Evolutionary conservation across 2,329 filamentous ascomycete genomes (phyloP).

Genomic region (Talaromyces sp.): DNA sequence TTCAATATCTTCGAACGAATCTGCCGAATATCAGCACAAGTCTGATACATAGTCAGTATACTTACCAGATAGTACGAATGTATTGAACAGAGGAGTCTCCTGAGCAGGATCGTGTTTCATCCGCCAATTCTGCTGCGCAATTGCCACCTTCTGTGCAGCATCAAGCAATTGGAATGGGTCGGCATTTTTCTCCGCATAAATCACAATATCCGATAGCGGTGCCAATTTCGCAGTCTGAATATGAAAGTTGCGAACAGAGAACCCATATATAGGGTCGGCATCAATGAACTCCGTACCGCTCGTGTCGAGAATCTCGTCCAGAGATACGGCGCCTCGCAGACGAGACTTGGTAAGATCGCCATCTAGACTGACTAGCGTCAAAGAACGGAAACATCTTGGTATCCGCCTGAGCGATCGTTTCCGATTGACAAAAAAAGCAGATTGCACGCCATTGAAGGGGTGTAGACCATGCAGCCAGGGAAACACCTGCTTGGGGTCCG

Average conservation of each 20-base stretch:
- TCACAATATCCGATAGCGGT: conserved; percentile 82
- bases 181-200: conserved; percentile 72
- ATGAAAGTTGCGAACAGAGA: conserved; percentile 95
- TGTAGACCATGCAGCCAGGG: conserved; percentile 96
- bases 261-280: conserved; percentile 81
- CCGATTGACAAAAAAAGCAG: conserved; percentile 81
- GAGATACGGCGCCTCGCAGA: conserved; percentile 80
- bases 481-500: conserved; percentile 81
- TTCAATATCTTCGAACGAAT: conserved; percentile 69
- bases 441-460: conserved; percentile 80
- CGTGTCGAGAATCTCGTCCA: conserved; percentile 70
- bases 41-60: conserved; percentile 12
- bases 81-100: conserved; percentile 68
- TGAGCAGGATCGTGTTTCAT: conserved; percentile 58
- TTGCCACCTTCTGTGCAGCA: conserved; percentile 62
- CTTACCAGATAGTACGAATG: conserved; percentile 68
- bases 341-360: conserved; percentile 70
- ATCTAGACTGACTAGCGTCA: conserved; percentile 85
- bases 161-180: conserved; percentile 63
- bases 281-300: conserved; percentile 66
- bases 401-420: conserved; percentile 67
- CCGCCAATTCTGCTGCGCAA: conserved; percentile 73
- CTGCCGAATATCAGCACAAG: conserved; percentile 36
- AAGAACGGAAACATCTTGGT: conserved; percentile 71
- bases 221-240: conserved; percentile 89